phyloP scores from a whole-genome alignment of 257 asterid genomes.

The Linaria vulgaris region DNA sequence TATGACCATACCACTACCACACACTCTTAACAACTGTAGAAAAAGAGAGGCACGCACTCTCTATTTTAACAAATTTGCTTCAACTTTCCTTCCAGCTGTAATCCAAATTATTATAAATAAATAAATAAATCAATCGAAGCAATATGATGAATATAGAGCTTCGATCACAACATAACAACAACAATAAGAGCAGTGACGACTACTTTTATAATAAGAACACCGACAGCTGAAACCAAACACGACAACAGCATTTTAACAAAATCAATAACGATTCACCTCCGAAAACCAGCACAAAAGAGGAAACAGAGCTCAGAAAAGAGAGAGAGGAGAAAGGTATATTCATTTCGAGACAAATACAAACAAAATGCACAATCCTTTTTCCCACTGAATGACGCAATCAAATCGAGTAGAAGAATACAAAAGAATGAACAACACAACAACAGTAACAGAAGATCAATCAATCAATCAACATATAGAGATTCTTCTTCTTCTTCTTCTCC shows the following conservation, averaged over 20 bases:
- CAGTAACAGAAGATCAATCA: not conserved
- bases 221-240: not conserved
- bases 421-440: too few species aligned
- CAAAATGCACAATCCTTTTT: too few species aligned
- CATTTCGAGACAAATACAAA: too few species aligned
- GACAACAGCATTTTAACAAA: constrained; percentile 21
- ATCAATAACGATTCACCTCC: constrained; percentile 3
- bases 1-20: constrained; percentile 32
- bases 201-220: too few species aligned
- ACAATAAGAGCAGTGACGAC: not conserved
- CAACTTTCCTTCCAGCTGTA: constrained; percentile 12
- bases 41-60: constrained; percentile 19
- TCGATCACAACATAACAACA: constrained; percentile 19
- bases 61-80: too few species aligned
- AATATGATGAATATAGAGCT: not conserved
- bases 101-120: not conserved
- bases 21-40: constrained; percentile 34
- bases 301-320: not conserved
- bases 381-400: too few species aligned
- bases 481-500: too few species aligned
- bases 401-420: too few species aligned
- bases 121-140: constrained; percentile 2
- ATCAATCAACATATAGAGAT: too few species aligned
- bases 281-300: constrained; percentile 20
- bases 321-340: too few species aligned